Evolutionary conservation across 2,329 filamentous ascomycete genomes (phyloP), one percentile per base, ranked within the genome.

Genomic region (Talaromyces funiculosus): DNA sequence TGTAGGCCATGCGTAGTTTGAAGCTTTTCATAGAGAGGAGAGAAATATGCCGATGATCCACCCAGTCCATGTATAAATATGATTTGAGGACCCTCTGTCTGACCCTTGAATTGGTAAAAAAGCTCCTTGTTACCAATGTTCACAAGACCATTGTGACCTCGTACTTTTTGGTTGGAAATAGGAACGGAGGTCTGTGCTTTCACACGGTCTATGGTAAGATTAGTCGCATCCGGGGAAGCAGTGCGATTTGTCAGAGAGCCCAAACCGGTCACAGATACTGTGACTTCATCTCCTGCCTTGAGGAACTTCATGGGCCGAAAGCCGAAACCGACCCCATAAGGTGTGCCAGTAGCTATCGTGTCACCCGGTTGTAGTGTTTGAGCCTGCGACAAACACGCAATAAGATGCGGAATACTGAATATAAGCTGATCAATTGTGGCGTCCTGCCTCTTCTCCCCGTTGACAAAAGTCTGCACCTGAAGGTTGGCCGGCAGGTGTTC

Each of bases 31-130:
- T 62, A 26, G 82, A 84, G 66, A 0, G 82, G 81, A 0, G 67
- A 69, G 67, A 75, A 84, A 64, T 72, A 79, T 3, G 77, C 73
- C 3, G 72, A 71, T 1, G 74, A 79, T 2, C 77, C 79, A 3
- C 82, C 82, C 0, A 85, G 73, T 5, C 83, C 82, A 62, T 85
- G 83, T n/a, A 85, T 69, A 63, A 84, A 84, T 24, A 84, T 68
- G 6, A 82, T 68, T 0, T 74, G 65, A 2, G 68, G 12, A 64
- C 68, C 29, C 14, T 53, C 26, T 29, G 20, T 14, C 63, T 66
- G 10, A 72, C 74, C 31, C 68, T 35, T 31, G 62, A 65, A 54
- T 73, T 71, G 65, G 47, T 79, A 77, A 64, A 77, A 72, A 0
- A 81, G 66, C 0, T 64, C 64, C 81, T 82, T 35, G 69, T 33